Evolutionary conservation across 2,329 filamentous ascomycete species (phyloP).

Genomic region (Stachybotrys chlorohalonatus): DNA sequence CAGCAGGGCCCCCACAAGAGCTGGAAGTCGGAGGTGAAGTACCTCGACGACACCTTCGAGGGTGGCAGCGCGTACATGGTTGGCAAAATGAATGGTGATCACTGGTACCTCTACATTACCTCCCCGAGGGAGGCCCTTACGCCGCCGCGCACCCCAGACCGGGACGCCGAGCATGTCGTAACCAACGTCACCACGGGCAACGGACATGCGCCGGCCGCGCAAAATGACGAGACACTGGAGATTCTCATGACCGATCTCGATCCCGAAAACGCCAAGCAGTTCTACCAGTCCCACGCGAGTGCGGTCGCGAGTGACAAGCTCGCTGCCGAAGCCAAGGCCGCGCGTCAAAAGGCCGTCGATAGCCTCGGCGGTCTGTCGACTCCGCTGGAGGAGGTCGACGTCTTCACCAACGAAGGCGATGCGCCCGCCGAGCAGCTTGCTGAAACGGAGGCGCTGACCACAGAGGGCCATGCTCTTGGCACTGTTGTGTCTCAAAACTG

Average conservation of each 20-base stretch:
- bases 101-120: slow-evolving; percentile 98
- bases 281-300: slow-evolving; percentile 67
- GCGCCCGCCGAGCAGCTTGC: slow-evolving; percentile 43
- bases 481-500: slow-evolving; percentile 86
- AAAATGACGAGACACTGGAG: slow-evolving; percentile 67
- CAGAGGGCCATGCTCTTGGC: slow-evolving; percentile 87
- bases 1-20: slow-evolving; percentile 91
- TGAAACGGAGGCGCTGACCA: slow-evolving; percentile 66
- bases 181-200: slow-evolving; percentile 47
- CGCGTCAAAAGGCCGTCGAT: slow-evolving; percentile 49
- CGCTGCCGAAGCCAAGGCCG: slow-evolving; percentile 56
- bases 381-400: slow-evolving; percentile 58
- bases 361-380: slow-evolving; percentile 51
- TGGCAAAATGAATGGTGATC: slow-evolving; percentile 98
- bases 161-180: slow-evolving; percentile 25
- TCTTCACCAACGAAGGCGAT: slow-evolving; percentile 64
- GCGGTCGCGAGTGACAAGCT: slow-evolving; percentile 78
- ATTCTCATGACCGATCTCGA: slow-evolving; percentile 67
- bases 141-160: slow-evolving; percentile 68
- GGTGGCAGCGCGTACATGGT: slow-evolving; percentile 98
- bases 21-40: slow-evolving; percentile 94
- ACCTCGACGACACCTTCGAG: slow-evolving; percentile 82
- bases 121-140: slow-evolving; percentile 73
- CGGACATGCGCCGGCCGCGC: slow-evolving; percentile 33
- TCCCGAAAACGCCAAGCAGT: slow-evolving; percentile 59